phyloP scores from a whole-genome alignment of 257 asterid species.

The Solanum virginianum region DNA sequence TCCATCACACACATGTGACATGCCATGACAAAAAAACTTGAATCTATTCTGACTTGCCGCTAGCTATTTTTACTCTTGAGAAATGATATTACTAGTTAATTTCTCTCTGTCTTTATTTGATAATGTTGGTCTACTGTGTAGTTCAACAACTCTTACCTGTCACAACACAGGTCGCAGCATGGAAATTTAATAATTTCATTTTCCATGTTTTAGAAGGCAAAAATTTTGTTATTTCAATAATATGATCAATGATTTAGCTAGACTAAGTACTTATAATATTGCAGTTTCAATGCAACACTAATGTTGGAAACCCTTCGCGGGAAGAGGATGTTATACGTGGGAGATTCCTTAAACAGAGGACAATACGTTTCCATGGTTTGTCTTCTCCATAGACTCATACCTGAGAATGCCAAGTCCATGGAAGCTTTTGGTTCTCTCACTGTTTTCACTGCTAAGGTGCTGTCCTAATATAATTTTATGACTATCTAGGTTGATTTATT shows the following conservation, averaged over 20 bases:
- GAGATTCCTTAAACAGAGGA: conserved; percentile 71
- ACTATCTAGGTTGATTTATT: background rate
- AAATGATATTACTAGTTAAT: background rate
- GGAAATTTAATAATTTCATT: background rate
- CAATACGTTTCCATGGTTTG: conserved; percentile 65
- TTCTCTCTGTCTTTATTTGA: background rate
- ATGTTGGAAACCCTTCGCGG: conserved; percentile 63
- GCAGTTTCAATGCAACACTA: conserved; percentile 62
- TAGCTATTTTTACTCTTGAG: background rate
- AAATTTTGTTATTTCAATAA: background rate
- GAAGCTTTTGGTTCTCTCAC: conserved; percentile 24
- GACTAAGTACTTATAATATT: background rate
- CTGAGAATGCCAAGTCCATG: conserved; percentile 47
- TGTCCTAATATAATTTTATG: background rate
- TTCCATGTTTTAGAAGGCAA: background rate
- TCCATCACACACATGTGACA: background rate
- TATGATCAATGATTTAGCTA: background rate
- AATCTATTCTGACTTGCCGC: background rate
- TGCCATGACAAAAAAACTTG: background rate
- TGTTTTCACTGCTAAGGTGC: conserved; percentile 68
- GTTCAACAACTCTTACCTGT: background rate
- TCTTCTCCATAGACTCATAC: conserved; percentile 48
- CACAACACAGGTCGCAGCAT: background rate
- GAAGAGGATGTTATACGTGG: conserved; percentile 64
- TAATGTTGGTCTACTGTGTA: background rate